phyloP scores from a whole-genome alignment of 2,329 filamentous ascomycete species.

The Xylariaceae sp. region DNA sequence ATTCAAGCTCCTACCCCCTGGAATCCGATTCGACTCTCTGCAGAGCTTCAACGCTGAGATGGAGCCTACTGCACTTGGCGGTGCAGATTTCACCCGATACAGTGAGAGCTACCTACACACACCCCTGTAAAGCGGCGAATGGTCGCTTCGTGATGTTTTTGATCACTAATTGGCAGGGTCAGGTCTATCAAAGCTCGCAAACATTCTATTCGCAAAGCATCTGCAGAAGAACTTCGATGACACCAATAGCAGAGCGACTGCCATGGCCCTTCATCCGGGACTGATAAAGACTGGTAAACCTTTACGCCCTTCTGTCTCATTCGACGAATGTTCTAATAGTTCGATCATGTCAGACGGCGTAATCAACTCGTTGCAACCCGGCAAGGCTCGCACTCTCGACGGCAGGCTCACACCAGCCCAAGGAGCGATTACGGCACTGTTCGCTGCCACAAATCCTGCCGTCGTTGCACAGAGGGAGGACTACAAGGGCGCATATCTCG shows the following conservation, averaged over 20 bases:
- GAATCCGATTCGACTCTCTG: background rate
- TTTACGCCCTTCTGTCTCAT: background rate
- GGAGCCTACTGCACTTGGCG: background rate
- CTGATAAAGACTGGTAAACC: background rate
- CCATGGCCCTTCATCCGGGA: background rate
- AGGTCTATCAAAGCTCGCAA: background rate
- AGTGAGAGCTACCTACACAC: background rate
- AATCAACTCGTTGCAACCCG: background rate
- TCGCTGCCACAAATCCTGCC: constrained; percentile 1
- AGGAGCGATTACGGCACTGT: background rate
- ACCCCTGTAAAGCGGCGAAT: background rate
- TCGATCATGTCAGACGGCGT: background rate
- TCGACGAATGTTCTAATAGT: background rate
- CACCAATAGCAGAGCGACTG: background rate
- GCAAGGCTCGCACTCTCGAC: background rate
- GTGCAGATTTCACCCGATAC: background rate
- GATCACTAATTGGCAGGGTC: background rate
- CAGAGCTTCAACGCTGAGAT: constrained; percentile 1
- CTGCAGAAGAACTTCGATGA: constrained; percentile 3
- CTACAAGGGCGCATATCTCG: constrained; percentile 3
- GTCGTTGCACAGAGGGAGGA: background rate
- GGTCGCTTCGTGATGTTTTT: background rate
- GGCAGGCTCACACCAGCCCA: background rate
- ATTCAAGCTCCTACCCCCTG: background rate
- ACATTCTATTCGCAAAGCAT: constrained; percentile 2